phyloP scores from a whole-genome alignment of 2,329 filamentous ascomycete species.

The Oidium heveae region DNA sequence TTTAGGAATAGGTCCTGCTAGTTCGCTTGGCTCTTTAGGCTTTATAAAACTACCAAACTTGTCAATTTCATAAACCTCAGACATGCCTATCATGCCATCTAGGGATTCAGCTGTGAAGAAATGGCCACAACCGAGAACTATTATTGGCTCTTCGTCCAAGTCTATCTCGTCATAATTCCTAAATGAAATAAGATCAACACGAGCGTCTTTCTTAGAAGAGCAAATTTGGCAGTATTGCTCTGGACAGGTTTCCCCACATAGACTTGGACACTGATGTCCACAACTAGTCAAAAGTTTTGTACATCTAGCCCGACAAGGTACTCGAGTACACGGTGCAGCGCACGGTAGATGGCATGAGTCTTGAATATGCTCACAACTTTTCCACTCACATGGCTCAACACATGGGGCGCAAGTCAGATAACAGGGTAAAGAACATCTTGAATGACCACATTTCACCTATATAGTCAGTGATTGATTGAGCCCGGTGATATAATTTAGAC shows the following conservation, averaged over 20 bases:
- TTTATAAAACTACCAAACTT: constrained; percentile 7
- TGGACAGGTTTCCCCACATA: constrained; percentile 41
- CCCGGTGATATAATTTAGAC: too few species aligned
- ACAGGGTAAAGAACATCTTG: too few species aligned
- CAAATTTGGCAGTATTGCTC: constrained; percentile 31
- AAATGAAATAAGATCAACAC: constrained; percentile 31
- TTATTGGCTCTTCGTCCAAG: constrained; percentile 31
- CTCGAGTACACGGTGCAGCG: neutral
- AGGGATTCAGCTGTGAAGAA: constrained; percentile 32
- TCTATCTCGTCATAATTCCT: constrained; percentile 30
- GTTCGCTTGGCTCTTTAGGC: neutral
- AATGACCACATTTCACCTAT: too few species aligned
- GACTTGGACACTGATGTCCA: constrained; percentile 36
- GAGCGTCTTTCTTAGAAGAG: constrained; percentile 7
- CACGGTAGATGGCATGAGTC: neutral
- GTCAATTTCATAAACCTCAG: constrained; percentile 21
- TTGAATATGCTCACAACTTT: neutral
- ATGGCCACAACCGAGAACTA: constrained; percentile 38
- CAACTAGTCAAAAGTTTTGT: constrained; percentile 16
- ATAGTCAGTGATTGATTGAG: too few species aligned
- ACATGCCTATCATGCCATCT: constrained; percentile 33
- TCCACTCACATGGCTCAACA: neutral
- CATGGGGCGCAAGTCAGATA: neutral
- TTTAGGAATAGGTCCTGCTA: neutral
- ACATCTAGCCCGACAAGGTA: neutral